These are phyloP conservation scores for Leptographium procerum DNA, from an alignment of 2,329 filamentous ascomycete species.

Conservation along the genomic window DNA sequence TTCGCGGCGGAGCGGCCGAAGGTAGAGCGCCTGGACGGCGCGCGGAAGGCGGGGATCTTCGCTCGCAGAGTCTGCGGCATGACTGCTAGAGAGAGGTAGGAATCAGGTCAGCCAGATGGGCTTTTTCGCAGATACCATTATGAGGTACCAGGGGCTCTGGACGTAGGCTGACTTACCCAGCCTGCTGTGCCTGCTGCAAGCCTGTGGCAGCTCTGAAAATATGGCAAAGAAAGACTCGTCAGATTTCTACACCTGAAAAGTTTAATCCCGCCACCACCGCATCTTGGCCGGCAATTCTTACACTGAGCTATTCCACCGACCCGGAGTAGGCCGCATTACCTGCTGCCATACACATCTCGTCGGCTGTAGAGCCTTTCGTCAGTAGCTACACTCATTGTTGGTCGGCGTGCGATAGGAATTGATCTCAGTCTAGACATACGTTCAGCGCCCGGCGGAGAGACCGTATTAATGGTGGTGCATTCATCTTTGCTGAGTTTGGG, in stretches of 20 bases:
- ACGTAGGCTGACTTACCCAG: not conserved
- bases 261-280: not conserved
- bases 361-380: not conserved
- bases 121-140: not conserved
- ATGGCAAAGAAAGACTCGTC: not conserved
- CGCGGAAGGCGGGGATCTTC: conserved; percentile 51
- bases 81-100: not conserved
- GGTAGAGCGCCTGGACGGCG: conserved; percentile 73
- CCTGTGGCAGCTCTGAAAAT: not conserved
- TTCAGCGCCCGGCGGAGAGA: conserved; percentile 20
- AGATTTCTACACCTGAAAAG: not conserved
- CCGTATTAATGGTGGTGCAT: conserved; percentile 24
- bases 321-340: conserved; percentile 6
- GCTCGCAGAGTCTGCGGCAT: not conserved
- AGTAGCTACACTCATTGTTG: not conserved
- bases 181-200: not conserved
- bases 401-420: too few species aligned
- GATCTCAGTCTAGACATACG: not conserved
- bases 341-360: conserved; percentile 8
- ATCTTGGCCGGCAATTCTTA: conserved; percentile 1
- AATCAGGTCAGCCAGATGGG: not conserved
- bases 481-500: conserved; percentile 19
- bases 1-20: conserved; percentile 68
- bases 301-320: conserved; percentile 9
- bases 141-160: not conserved